Evolutionary conservation across 495 filamentous ascomycete genomes (phyloP), one percentile per base, ranked within the genome.

Genomic region (Neurospora sp.): DNA sequence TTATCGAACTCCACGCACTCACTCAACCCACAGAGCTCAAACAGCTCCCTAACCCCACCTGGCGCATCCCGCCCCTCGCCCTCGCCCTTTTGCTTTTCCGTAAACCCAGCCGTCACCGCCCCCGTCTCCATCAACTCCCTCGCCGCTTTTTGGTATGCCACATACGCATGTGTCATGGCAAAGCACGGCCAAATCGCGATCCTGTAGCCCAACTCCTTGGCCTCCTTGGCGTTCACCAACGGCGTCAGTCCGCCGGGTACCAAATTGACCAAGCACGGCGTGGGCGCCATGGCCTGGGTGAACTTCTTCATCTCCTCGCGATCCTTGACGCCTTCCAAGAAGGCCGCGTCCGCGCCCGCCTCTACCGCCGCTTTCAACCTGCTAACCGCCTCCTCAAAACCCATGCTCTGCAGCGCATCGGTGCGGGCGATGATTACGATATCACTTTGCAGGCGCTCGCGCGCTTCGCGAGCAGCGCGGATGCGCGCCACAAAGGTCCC

Each of bases 371-470:
- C 85, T 74, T 84, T 84, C 35, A 92, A 77, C 11, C 91, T 81
- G 0, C 69, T 48, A 11, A 91, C 79, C 7, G 88, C 89, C 70
- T 88, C 90, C 0, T 90, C 88, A 69, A 89, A 92, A 0, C 90
- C 90, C 41, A 83, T 82, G 22, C 82, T 81, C 79, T 91, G 89
- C n/a, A 89, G 81, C 0, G 89, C 89, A 71, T 92, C 90, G 0
- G 90, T 92, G 11, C 90, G 86, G 27, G 91, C 91, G 74, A 93
- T 91, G 35, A 93, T 83, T 12, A 91, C 87, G 72, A 92, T 89
- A 69, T 91, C 89, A 2, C 83, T 85, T 22, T 79, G 83, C 69
- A 87, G 77, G 9, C 84, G 61, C 40, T 74, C 38, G 1, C 80
- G 75, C n/a, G 81, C 77, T 10, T 68, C 53, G 10, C 46, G 73